Conservation (phyloP, 208 protist species). For the Leishmania guyanensis region DNA sequence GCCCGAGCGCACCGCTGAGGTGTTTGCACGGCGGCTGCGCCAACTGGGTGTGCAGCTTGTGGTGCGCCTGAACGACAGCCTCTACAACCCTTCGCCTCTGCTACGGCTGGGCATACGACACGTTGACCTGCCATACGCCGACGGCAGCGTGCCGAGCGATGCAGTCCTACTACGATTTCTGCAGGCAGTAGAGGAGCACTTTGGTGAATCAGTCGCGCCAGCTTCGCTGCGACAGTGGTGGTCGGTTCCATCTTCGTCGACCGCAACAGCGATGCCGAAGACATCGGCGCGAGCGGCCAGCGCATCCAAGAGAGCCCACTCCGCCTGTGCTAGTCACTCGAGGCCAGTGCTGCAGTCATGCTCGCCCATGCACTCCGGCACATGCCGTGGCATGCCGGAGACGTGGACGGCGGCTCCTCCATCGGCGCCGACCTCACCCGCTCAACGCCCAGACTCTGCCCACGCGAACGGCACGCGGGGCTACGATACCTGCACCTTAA, state of each 20-base stretch:
- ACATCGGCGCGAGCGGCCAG: background rate
- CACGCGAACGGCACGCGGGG: background rate
- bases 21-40: constrained; percentile 71
- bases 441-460: background rate
- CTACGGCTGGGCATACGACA: constrained; percentile 90
- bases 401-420: constrained; percentile 27
- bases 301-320: constrained; percentile 4
- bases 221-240: constrained; percentile 27
- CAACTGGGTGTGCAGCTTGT: constrained; percentile 86
- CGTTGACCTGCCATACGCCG: constrained; percentile 93
- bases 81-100: constrained; percentile 91
- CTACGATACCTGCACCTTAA: background rate
- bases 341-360: constrained; percentile 1
- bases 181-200: constrained; percentile 68
- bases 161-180: constrained; percentile 91
- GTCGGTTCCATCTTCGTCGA: constrained; percentile 16
- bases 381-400: constrained; percentile 44
- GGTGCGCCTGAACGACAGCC: constrained; percentile 93
- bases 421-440: background rate
- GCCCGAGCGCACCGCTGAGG: constrained; percentile 25
- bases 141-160: constrained; percentile 91
- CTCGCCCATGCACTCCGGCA: constrained; percentile 30
- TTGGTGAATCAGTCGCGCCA: constrained; percentile 23
- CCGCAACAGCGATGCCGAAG: background rate
- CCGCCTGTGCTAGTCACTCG: background rate